These are phyloP conservation scores for Epichloe hybrida DNA, from an alignment of 2,329 filamentous ascomycete genomes.

Conservation along the genomic window DNA sequence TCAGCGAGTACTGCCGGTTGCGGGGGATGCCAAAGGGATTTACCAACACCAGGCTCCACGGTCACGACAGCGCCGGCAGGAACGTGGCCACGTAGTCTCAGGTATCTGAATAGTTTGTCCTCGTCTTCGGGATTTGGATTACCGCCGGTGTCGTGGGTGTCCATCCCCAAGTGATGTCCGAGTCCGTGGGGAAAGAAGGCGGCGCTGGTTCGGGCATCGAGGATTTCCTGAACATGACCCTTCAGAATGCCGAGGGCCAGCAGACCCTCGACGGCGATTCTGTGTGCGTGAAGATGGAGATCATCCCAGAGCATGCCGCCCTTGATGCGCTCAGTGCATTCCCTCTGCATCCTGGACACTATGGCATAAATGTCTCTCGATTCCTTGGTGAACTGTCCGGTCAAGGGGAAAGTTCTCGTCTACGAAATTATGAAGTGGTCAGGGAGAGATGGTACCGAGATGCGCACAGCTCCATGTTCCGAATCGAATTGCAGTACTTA, in stretches of 20 bases:
- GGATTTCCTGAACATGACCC: slow-evolving; percentile 55
- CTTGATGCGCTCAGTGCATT: slow-evolving; percentile 59
- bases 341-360: slow-evolving; percentile 75
- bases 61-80: slow-evolving; percentile 78
- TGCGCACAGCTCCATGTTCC: neutral
- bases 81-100: slow-evolving; percentile 63
- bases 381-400: slow-evolving; percentile 55
- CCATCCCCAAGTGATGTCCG: slow-evolving; percentile 83
- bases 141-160: slow-evolving; percentile 79
- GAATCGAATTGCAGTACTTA: slow-evolving; percentile 16
- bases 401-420: slow-evolving; percentile 73
- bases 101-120: slow-evolving; percentile 76
- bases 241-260: slow-evolving; percentile 62
- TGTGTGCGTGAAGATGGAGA: slow-evolving; percentile 67
- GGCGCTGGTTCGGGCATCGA: slow-evolving; percentile 64
- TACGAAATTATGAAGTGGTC: slow-evolving; percentile 19
- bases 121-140: slow-evolving; percentile 65
- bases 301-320: slow-evolving; percentile 69
- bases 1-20: slow-evolving; percentile 1
- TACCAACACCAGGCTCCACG: slow-evolving; percentile 75
- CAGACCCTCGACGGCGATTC: slow-evolving; percentile 69
- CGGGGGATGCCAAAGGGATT: neutral
- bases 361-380: slow-evolving; percentile 66
- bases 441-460: neutral
- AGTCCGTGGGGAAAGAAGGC: slow-evolving; percentile 89